A percentile compares a stretch with the other conserved stretches of the same genome.
Evolutionary conservation across 129 eudicot genomes (phyloP).

Genomic region (Oenanthe sinensis): DNA sequence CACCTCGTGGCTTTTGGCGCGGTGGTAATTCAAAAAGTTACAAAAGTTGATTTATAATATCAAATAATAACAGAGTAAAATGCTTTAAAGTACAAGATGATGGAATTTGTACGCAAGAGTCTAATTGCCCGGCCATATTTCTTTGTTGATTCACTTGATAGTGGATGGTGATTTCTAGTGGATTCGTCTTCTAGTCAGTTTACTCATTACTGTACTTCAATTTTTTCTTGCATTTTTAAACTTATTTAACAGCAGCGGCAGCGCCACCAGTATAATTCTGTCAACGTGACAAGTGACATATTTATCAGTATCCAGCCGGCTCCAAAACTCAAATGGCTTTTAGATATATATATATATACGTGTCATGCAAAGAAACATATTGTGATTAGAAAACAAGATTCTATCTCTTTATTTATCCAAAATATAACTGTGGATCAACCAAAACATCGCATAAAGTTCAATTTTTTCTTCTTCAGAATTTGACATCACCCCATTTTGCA

Average conservation of each 20-base stretch:
- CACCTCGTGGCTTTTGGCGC: not conserved
- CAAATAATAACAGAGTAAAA: too few relatives aligned
- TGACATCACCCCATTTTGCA: not conserved
- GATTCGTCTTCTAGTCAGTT: too few relatives aligned
- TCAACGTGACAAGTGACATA: not conserved
- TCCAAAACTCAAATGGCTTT: not conserved
- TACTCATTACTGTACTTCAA: too few relatives aligned
- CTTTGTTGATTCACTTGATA: too few relatives aligned
- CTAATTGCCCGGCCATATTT: too few relatives aligned
- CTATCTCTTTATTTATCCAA: too few relatives aligned
- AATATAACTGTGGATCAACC: too few relatives aligned
- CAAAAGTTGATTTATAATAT: not conserved
- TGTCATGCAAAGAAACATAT: not conserved
- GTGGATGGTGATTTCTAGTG: too few relatives aligned
- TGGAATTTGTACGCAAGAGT: too few relatives aligned
- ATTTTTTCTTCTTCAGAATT: not conserved
- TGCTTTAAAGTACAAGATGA: too few relatives aligned
- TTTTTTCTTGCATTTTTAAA: too few relatives aligned
- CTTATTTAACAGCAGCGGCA: not conserved
- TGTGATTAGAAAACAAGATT: constrained; percentile 3
- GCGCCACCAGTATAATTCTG: not conserved
- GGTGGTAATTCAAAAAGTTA: not conserved
- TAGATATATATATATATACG: too few relatives aligned
- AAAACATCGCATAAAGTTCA: not conserved
- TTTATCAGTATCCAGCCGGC: not conserved